Conservation (phyloP, 2,329 filamentous ascomycete species). For the Penicillium hordei region DNA sequence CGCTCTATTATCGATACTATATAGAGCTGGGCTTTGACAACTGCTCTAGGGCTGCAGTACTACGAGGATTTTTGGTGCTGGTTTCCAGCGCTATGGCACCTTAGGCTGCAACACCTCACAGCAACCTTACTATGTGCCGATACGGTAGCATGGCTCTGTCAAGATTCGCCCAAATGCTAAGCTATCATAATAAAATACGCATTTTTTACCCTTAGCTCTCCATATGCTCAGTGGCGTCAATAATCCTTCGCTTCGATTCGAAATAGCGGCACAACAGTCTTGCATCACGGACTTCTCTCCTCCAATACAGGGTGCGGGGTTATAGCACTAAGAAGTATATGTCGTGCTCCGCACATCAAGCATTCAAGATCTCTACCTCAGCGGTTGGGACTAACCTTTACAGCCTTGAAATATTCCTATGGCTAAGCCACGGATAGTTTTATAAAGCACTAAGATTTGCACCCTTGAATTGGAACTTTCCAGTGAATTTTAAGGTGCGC, state of each 20-base stretch:
- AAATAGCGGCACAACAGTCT: not conserved
- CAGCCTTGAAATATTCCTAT: not conserved
- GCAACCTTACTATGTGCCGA: not conserved
- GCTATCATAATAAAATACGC: not conserved
- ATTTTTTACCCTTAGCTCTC: not conserved
- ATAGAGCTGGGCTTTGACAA: not conserved
- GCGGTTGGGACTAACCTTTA: not conserved
- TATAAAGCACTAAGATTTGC: not conserved
- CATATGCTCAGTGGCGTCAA: not conserved
- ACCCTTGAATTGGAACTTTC: not conserved
- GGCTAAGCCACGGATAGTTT: not conserved
- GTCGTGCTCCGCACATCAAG: not conserved
- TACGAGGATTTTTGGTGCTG: not conserved
- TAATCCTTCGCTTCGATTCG: not conserved
- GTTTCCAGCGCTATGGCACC: not conserved
- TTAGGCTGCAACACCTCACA: not conserved
- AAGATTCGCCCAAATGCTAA: not conserved
- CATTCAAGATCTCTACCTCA: not conserved
- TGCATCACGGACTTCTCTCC: not conserved
- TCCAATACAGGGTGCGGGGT: not conserved
- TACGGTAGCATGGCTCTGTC: not conserved
- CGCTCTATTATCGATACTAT: not conserved
- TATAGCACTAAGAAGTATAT: not conserved
- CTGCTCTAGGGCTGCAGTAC: not conserved
- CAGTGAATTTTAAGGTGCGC: not conserved